A percentile compares a stretch with the other conserved stretches of the same genome.
Evolutionary conservation across 2,329 filamentous ascomycete genomes (phyloP).

Genomic region (Fusarium brevicatenulatum): DNA sequence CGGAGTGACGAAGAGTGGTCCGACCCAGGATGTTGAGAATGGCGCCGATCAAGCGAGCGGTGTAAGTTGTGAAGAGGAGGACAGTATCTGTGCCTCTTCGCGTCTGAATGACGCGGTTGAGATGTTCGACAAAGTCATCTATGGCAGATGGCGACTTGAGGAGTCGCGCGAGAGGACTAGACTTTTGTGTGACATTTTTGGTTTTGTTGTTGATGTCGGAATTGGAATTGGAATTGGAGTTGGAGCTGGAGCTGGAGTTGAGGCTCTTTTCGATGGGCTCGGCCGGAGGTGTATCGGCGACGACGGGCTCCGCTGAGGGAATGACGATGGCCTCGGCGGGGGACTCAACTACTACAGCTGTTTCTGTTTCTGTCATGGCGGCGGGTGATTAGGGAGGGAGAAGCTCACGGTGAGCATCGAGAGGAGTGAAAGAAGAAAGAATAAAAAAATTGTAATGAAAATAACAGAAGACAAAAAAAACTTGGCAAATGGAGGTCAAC

Average conservation of each 20-base stretch:
- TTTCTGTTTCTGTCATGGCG: slow-evolving; percentile 43
- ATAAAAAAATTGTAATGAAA: background rate
- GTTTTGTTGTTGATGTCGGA: background rate
- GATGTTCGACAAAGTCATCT: slow-evolving; percentile 65
- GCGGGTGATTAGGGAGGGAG: slow-evolving; percentile 18
- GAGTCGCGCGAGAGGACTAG: slow-evolving; percentile 24
- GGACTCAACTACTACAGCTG: slow-evolving; percentile 33
- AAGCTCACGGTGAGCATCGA: slow-evolving; percentile 36
- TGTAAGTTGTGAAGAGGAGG: slow-evolving; percentile 76
- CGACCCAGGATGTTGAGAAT: slow-evolving; percentile 64
- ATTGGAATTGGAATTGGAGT: background rate
- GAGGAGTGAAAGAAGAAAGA: background rate
- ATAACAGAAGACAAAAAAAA: background rate
- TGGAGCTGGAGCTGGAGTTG: background rate
- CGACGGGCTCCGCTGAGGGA: slow-evolving; percentile 37
- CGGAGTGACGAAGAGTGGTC: slow-evolving; percentile 65
- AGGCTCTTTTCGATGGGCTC: slow-evolving; percentile 24
- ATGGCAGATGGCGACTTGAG: slow-evolving; percentile 41
- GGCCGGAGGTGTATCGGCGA: slow-evolving; percentile 32
- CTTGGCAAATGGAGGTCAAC: background rate
- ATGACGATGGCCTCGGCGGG: slow-evolving; percentile 42
- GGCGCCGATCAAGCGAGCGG: slow-evolving; percentile 64
- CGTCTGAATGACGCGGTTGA: slow-evolving; percentile 72
- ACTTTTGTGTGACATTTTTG: background rate
- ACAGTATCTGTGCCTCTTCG: slow-evolving; percentile 75